Evolutionary conservation across 2,329 filamentous ascomycete species (phyloP).

Genomic region (Claviceps spartinae): DNA sequence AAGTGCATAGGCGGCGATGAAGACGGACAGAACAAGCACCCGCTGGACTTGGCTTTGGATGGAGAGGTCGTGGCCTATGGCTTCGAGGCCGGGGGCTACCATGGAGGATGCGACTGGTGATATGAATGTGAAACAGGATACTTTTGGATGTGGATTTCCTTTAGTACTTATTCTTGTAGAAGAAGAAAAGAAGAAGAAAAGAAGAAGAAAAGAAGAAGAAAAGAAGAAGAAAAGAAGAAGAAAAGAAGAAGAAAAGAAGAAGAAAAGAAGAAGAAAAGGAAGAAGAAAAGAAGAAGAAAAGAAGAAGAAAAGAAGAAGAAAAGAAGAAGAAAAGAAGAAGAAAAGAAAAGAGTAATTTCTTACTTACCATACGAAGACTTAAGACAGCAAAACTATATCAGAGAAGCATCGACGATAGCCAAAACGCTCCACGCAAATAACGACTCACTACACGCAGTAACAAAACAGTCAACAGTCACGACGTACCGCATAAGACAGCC

Average conservation of each 20-base stretch:
- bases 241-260: neutral
- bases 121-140: slow-evolving; percentile 45
- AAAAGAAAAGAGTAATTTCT: too few species aligned
- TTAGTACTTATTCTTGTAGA: too few species aligned
- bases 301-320: neutral
- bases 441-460: too few species aligned
- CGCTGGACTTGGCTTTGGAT: slow-evolving; percentile 31
- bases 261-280: neutral
- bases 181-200: too few species aligned
- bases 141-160: slow-evolving; percentile 1
- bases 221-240: neutral
- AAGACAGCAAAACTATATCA: too few species aligned
- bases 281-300: neutral
- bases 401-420: too few species aligned
- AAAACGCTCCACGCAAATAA: too few species aligned
- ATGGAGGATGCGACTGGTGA: slow-evolving; percentile 40
- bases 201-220: too few species aligned
- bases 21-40: slow-evolving; percentile 29
- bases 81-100: slow-evolving; percentile 31
- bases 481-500: neutral
- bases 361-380: too few species aligned
- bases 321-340: too few species aligned
- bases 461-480: too few species aligned
- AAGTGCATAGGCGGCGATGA: slow-evolving; percentile 33
- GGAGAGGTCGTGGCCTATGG: slow-evolving; percentile 39